Conservation (phyloP, 306 rosid genomes). For the Rubus parviflorus region DNA sequence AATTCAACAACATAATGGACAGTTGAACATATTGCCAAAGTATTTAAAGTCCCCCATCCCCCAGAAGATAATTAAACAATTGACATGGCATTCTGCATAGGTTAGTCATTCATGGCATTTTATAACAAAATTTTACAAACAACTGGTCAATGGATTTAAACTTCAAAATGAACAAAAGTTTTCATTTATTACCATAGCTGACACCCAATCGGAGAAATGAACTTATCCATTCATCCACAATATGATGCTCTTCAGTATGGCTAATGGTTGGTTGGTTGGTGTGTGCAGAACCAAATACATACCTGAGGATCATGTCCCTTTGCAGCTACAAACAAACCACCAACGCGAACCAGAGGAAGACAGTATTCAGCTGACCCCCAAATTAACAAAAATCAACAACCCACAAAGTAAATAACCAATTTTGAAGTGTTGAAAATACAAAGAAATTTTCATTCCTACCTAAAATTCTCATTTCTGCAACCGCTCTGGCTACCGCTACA, state of each 20-base stretch:
- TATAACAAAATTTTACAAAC: background rate
- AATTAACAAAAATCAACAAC: conserved; percentile 26
- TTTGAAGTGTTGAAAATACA: conserved; percentile 16
- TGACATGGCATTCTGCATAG: background rate
- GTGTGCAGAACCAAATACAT: conserved; percentile 19
- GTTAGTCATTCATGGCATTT: background rate
- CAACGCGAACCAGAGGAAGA: conserved; percentile 86
- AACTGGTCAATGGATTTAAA: background rate
- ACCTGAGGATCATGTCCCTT: conserved; percentile 89
- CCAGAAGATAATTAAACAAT: background rate
- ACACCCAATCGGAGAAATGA: background rate
- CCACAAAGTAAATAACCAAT: conserved; percentile 14
- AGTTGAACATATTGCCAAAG: background rate
- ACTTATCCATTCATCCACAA: background rate
- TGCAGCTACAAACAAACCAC: conserved; percentile 85
- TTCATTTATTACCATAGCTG: background rate
- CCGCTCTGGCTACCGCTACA: conserved; percentile 90
- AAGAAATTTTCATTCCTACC: conserved; percentile 39
- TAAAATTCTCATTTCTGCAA: conserved; percentile 85
- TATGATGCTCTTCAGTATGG: background rate
- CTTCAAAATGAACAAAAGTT: background rate
- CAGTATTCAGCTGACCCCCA: conserved; percentile 79
- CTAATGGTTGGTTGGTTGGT: background rate
- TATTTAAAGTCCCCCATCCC: background rate
- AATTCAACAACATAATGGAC: background rate